Evolutionary conservation across 257 asterid genomes (phyloP), one percentile per base, ranked within the genome.

Genomic region (Leptodermis oblonga): DNA sequence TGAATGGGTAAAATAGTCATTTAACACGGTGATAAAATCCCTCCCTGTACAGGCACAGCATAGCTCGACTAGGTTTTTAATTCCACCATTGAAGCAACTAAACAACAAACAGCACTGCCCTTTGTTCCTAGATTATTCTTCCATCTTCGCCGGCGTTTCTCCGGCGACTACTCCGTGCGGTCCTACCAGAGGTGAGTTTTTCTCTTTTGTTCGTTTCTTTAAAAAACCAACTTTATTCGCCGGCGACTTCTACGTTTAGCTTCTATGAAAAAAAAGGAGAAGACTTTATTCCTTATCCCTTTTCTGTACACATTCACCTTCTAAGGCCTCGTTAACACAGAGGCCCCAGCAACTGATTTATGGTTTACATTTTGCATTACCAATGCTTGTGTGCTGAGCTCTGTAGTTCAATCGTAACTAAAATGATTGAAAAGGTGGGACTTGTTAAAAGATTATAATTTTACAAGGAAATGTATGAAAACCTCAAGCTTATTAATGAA

Each of bases 61-160:
- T 46, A 36, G 46, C 33, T 22, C 67, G 67, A 7, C 49, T 62
- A 37, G 70, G 78, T 62, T 74, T 74, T 73, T 45, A 14, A 28
- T 62, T 39, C 55, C 14, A 62, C 55, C n/a, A 28, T n/a, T n/a
- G n/a, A n/a, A n/a, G n/a, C n/a, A n/a, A n/a, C n/a, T n/a, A n/a
- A n/a, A n/a, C n/a, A n/a, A n/a, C n/a, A n/a, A n/a, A n/a, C n/a
- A n/a, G n/a, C n/a, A n/a, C n/a, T n/a, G n/a, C 34, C 43, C 17
- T 56, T n/a, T n/a, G n/a, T n/a, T 1, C 23, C 1, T 1, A 39
- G 9, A n/a, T n/a, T n/a, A n/a, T n/a, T n/a, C n/a, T 39, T 39
- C 17, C 43, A 49, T n/a, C 12, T 22, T 56, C 18, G n/a, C n/a
- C n/a, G n/a, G 28, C 12, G 10, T 31, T 41, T 28, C 14, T 14